Percentiles rank a stretch among this genome's conserved stretches.
Evolutionary conservation across 148 eudicot genomes (phyloP).

Genomic region (Rhododendron ovatum): DNA sequence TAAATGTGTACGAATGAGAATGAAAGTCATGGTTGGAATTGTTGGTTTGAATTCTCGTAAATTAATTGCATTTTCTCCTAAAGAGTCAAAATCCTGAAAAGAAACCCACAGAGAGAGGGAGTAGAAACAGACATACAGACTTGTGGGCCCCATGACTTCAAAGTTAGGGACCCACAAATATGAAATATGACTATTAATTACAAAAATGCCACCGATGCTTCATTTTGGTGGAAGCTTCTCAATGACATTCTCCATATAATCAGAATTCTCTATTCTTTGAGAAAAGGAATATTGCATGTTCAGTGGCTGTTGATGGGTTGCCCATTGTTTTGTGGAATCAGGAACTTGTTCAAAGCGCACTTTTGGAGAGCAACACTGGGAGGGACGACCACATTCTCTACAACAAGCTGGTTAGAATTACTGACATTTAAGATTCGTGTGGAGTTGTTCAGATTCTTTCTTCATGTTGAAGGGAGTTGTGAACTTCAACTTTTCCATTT

Average conservation of each 20-base stretch:
- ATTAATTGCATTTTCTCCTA: neutral
- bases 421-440: slow-evolving; percentile 19
- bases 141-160: neutral
- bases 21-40: neutral
- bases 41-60: neutral
- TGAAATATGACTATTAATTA: neutral
- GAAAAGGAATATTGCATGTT: neutral
- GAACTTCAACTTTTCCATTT: neutral
- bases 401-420: slow-evolving; percentile 66
- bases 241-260: neutral
- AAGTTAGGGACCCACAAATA: neutral
- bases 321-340: slow-evolving; percentile 14
- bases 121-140: neutral
- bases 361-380: slow-evolving; percentile 87
- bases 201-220: neutral
- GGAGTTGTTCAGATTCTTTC: neutral
- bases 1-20: neutral
- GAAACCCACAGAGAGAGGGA: neutral
- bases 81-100: neutral
- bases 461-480: neutral
- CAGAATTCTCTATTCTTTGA: neutral
- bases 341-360: slow-evolving; percentile 98
- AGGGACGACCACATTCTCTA: slow-evolving; percentile 83
- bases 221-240: neutral
- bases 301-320: neutral